Conservation (phyloP, 2,329 filamentous ascomycete species). For the Talaromyces rugulosus region DNA sequence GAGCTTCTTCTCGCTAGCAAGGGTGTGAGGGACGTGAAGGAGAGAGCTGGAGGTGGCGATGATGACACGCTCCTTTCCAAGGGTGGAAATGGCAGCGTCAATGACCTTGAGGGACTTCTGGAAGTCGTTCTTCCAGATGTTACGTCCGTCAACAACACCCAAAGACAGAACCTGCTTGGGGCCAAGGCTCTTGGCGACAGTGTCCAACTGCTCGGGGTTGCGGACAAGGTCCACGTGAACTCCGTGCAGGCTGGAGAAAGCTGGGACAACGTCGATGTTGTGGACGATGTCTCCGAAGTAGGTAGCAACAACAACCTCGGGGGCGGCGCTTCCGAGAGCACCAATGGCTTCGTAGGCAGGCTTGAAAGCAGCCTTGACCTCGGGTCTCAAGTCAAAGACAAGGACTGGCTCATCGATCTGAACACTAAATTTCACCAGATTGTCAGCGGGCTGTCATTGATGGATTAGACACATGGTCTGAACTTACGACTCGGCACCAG, state of each 20-base stretch:
- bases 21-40: slow-evolving; percentile 96
- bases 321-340: slow-evolving; percentile 69
- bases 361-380: slow-evolving; percentile 97
- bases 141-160: slow-evolving; percentile 96
- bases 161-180: slow-evolving; percentile 86
- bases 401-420: slow-evolving; percentile 98
- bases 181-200: slow-evolving; percentile 76
- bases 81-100: slow-evolving; percentile 86
- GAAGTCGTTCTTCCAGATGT: slow-evolving; percentile 99
- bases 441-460: neutral
- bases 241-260: slow-evolving; percentile 68
- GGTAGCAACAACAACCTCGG: slow-evolving; percentile 85
- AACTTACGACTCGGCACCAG: slow-evolving; percentile 67
- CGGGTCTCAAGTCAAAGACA: slow-evolving; percentile 85
- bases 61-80: slow-evolving; percentile 96
- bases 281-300: slow-evolving; percentile 99
- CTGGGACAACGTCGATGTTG: slow-evolving; percentile 88
- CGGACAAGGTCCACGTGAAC: slow-evolving; percentile 96
- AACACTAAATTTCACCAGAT: slow-evolving; percentile 53
- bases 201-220: slow-evolving; percentile 94
- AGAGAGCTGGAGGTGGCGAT: slow-evolving; percentile 96
- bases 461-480: neutral
- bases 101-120: slow-evolving; percentile 88
- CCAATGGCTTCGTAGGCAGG: slow-evolving; percentile 86
- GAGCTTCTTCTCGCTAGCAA: slow-evolving; percentile 98